phyloP scores from a whole-genome alignment of 2,329 filamentous ascomycete genomes.

The Phoma sp. region DNA sequence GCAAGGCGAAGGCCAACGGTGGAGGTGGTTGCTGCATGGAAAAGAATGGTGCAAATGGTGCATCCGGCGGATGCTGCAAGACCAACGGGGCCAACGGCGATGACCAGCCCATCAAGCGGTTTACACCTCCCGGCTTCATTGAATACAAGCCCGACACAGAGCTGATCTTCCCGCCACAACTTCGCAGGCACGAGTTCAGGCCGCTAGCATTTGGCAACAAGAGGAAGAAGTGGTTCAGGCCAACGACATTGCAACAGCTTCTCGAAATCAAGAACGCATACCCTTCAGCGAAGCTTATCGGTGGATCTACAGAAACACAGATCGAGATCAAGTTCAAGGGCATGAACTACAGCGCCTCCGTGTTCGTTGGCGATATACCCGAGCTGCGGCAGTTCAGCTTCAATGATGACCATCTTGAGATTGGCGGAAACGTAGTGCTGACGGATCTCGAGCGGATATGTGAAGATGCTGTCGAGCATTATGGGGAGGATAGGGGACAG shows the following conservation, averaged over 20 bases:
- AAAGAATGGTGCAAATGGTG: constrained; percentile 49
- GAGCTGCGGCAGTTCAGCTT: constrained; percentile 85
- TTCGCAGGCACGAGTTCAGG: constrained; percentile 83
- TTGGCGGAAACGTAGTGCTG: constrained; percentile 90
- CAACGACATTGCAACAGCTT: constrained; percentile 84
- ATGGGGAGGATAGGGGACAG: constrained; percentile 75
- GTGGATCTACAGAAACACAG: constrained; percentile 94
- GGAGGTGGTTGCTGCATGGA: constrained; percentile 77
- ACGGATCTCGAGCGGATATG: constrained; percentile 91
- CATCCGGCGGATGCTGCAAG: constrained; percentile 50
- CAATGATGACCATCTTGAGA: constrained; percentile 81
- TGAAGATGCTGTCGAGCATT: constrained; percentile 78
- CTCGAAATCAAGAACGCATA: constrained; percentile 88
- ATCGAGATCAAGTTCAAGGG: constrained; percentile 99
- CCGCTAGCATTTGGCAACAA: constrained; percentile 93
- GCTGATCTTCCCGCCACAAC: constrained; percentile 87
- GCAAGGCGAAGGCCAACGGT: constrained; percentile 64
- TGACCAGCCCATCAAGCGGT: constrained; percentile 62
- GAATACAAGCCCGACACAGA: constrained; percentile 94
- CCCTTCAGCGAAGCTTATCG: constrained; percentile 91
- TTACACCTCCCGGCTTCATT: constrained; percentile 90
- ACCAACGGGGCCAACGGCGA: constrained; percentile 48
- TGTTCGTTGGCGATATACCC: constrained; percentile 91
- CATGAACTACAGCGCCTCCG: constrained; percentile 85
- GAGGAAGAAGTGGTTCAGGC: constrained; percentile 90